Conservation (phyloP, 2,329 filamentous ascomycete species). For the Mycosphaerella sp. region DNA sequence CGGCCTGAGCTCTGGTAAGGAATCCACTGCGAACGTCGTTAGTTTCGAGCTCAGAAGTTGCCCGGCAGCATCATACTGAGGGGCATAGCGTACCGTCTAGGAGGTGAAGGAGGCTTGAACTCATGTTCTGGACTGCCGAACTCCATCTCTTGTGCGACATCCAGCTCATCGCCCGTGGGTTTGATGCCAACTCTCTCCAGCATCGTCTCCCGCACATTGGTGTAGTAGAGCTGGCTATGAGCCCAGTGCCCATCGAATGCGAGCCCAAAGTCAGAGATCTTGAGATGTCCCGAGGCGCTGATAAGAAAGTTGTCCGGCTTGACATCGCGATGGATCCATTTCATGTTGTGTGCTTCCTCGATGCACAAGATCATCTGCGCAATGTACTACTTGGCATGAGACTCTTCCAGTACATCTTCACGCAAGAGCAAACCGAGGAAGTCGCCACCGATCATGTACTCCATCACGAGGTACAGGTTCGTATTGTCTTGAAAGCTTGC, state of each 20-base stretch:
- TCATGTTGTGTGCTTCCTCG: slow-evolving; percentile 80
- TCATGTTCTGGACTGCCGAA: not conserved
- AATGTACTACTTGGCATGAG: slow-evolving; percentile 75
- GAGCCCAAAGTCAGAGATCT: slow-evolving; percentile 93
- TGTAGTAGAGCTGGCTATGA: slow-evolving; percentile 82
- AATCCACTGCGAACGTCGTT: not conserved
- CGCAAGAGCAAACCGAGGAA: slow-evolving; percentile 82
- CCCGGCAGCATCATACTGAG: not conserved
- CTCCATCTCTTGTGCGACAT: slow-evolving; percentile 48
- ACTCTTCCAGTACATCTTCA: slow-evolving; percentile 74
- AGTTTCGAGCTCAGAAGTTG: not conserved
- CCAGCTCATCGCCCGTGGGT: slow-evolving; percentile 66
- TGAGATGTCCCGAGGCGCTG: slow-evolving; percentile 78
- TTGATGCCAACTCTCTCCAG: slow-evolving; percentile 68
- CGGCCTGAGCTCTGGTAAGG: slow-evolving; percentile 14
- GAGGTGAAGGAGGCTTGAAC: not conserved
- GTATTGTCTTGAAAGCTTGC: slow-evolving; percentile 80
- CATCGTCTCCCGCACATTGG: slow-evolving; percentile 71
- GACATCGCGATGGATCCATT: slow-evolving; percentile 90
- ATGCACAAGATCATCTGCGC: slow-evolving; percentile 95
- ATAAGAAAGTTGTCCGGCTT: slow-evolving; percentile 98
- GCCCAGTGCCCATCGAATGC: slow-evolving; percentile 95
- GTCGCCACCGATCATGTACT: slow-evolving; percentile 96
- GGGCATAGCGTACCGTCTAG: not conserved
- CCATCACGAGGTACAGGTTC: slow-evolving; percentile 91